Evolutionary conservation across 352 stramenopile genomes (phyloP), one percentile per base, ranked within the genome.

Genomic region (Plasmopara halstedii): DNA sequence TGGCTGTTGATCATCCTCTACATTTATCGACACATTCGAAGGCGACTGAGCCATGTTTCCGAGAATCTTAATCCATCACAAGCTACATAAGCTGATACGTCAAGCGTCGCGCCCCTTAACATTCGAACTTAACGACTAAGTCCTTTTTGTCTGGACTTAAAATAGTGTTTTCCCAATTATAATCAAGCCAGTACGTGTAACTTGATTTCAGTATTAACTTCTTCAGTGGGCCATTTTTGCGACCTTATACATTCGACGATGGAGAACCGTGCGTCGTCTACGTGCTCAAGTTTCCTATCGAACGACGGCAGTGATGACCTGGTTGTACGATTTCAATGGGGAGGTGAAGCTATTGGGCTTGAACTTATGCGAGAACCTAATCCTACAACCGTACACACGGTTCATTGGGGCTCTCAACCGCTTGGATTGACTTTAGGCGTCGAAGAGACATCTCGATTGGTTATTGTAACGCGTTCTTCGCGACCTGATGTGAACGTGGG

Each of bases 371-470:
- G 70, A 1, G 43, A 68, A 41, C 35, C 62, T 13, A 18, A 56
- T 14, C 43, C 52, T 4, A 38, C 43, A 0, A 42, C 17, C n/a
- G 39, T 34, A 7, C 47, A 58, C 32, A 62, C 48, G 5, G 62
- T 85, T 10, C 44, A 71, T 34, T 85, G 73, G 76, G 56, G 60
- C 9, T 53, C 44, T 0, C 64, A 67, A 19, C 53, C 69, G 11
- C 69, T 90, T 3, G 79, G 79, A 38, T 59, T 90, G 27, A 86
- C 79, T 6, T 73, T 90, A 29, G 72, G 76, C 62, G 73, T 88
- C 21, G 79, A 90, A 47, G 73, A 80, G 25, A 73, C 68, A 14
- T 87, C 79, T 18, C 64, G 74, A 34, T 61, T 62, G 34, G 61
- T 90, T 1, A 69, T 90, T 19, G 76, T 90, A 10, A 88, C 74